Conservation (phyloP, 139 green algal species). For the Marvania coccoides region DNA sequence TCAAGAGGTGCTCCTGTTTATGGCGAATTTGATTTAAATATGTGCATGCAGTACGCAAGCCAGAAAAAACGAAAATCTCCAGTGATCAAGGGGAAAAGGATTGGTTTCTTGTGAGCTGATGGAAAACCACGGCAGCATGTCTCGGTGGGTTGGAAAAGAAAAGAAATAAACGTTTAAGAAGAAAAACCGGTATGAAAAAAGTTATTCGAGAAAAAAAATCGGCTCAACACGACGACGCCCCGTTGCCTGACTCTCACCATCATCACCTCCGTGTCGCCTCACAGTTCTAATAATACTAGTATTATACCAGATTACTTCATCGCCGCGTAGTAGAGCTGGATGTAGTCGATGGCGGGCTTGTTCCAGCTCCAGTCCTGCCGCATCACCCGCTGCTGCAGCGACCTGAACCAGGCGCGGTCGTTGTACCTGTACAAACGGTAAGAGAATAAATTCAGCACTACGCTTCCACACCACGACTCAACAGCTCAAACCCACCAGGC, state of each 20-base stretch:
- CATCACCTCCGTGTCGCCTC: neutral
- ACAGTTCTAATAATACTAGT: neutral
- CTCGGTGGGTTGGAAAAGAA: neutral
- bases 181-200: neutral
- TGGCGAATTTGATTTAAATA: constrained; percentile 1
- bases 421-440: too few species aligned
- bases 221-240: too few species aligned
- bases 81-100: neutral
- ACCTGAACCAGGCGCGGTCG: constrained; percentile 37
- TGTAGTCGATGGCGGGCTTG: constrained; percentile 87
- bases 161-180: neutral
- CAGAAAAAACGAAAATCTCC: neutral
- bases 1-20: constrained; percentile 8
- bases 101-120: too few species aligned
- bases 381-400: constrained; percentile 51
- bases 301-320: constrained; percentile 25
- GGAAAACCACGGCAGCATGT: neutral
- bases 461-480: too few species aligned
- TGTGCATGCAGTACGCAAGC: neutral
- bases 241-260: too few species aligned
- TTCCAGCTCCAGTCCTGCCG: constrained; percentile 92
- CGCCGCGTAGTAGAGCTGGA: constrained; percentile 90
- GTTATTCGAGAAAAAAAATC: neutral
- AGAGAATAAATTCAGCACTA: too few species aligned
- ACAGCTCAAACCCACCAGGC: too few species aligned